Percentiles rank a stretch among this genome's conserved stretches.
phyloP scores from a whole-genome alignment of 805 yeast species.

The Wickerhamomyces chaumierensis region DNA sequence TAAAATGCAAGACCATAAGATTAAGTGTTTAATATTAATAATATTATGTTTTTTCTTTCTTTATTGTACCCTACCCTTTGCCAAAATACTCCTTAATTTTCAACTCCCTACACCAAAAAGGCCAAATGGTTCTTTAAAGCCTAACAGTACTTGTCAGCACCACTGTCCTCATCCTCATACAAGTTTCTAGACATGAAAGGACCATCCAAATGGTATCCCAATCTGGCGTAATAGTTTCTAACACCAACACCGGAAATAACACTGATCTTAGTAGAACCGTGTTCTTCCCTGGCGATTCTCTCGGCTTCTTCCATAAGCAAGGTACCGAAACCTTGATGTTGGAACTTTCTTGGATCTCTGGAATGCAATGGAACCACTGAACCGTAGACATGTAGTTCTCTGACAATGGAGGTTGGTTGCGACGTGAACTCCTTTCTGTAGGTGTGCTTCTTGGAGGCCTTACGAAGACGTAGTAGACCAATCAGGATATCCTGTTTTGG shows the following conservation, averaged over 20 bases:
- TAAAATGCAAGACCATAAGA: too few species aligned
- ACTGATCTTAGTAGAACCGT: conserved; percentile 81
- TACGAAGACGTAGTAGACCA: conserved; percentile 79
- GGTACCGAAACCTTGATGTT: conserved; percentile 98
- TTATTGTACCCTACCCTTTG: too few species aligned
- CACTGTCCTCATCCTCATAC: conserved; percentile 1
- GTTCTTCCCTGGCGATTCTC: conserved; percentile 89
- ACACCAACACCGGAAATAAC: conserved; percentile 98
- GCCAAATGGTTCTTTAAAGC: too few species aligned
- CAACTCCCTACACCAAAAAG: too few species aligned
- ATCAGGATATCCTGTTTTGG: conserved; percentile 93
- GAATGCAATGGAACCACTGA: conserved; percentile 94
- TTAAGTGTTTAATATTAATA: too few species aligned
- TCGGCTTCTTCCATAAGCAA: conserved; percentile 97
- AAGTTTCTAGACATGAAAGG: conserved; percentile 86
- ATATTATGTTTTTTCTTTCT: too few species aligned
- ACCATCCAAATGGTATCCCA: conserved; percentile 89
- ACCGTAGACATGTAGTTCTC: conserved; percentile 96
- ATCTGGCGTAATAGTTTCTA: conserved; percentile 83
- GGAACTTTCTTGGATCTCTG: conserved; percentile 94
- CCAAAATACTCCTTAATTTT: too few species aligned
- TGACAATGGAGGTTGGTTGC: conserved; percentile 87
- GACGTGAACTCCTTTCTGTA: conserved; percentile 77
- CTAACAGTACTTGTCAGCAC: too few species aligned
- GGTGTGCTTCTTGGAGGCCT: conserved; percentile 81